A percentile compares a stretch with the other conserved stretches of the same genome.
Conservation (phyloP, 2,329 filamentous ascomycete species). For the Paecilomyces sp. region DNA sequence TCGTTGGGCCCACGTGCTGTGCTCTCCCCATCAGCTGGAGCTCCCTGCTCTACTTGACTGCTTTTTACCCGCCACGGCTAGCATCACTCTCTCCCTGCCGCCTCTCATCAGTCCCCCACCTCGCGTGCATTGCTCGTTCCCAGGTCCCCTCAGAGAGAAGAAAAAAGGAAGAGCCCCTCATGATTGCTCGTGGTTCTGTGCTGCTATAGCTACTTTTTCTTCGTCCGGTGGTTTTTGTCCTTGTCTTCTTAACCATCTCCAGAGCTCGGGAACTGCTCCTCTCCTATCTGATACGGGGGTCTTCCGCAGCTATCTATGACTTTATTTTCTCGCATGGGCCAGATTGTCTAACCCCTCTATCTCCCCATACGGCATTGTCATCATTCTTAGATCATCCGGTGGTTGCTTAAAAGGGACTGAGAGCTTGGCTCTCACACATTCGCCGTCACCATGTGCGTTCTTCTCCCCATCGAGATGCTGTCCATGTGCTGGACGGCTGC, state of each 20-base stretch:
- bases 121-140: background rate
- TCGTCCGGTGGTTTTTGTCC: background rate
- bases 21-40: background rate
- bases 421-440: constrained; percentile 4
- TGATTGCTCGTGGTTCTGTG: background rate
- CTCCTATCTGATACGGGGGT: background rate
- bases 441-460: constrained; percentile 15
- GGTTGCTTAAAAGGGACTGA: constrained; percentile 2
- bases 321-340: background rate
- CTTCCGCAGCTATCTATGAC: background rate
- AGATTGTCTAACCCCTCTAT: constrained; percentile 2
- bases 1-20: background rate
- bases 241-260: background rate
- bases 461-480: background rate
- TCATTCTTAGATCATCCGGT: background rate
- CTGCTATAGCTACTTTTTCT: background rate
- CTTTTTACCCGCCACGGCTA: background rate
- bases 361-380: background rate
- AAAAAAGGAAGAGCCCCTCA: background rate
- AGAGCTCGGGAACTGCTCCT: background rate
- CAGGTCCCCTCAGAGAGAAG: background rate
- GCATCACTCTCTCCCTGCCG: background rate
- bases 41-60: background rate
- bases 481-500: background rate
- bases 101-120: background rate